Evolutionary conservation across 2,329 filamentous ascomycete genomes (phyloP), one percentile per base, ranked within the genome.

Genomic region (Hysterium pulicare): DNA sequence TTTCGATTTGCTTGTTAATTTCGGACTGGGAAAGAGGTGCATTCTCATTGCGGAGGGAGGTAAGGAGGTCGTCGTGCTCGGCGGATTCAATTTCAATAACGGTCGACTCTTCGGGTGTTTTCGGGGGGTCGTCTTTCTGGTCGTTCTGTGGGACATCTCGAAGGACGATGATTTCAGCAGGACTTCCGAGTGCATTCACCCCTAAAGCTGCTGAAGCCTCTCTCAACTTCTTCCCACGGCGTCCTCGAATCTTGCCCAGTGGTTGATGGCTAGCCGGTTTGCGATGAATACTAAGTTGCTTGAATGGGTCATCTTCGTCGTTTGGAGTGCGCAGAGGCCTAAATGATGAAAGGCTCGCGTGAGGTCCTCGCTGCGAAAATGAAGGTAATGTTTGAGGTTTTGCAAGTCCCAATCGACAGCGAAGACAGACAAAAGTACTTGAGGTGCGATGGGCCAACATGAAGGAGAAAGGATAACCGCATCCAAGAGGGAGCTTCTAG

Each of bases 361-460:
- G 52, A 19, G 55, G 47, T 19, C 47, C 9, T 41, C 42, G 48
- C 13, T 47, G 51, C 19, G 50, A 23, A 23, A 50, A 41, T 17
- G 45, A 39, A 38, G 33, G 38, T 31, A 49, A 48, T 5, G 55
- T 36, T 36, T 47, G 47, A 11, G 53, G 50, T 15, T 54, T 58
- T 40, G 50, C 54, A 40, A 54, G 51, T 40, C 51, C 53, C 31
- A 66, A 54, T 51, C 66, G 61, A 59, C 66, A 69, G 50, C 61
- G 61, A 32, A 68, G 47, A 59, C 64, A 69, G 50, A 68, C 53
- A 40, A 63, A 66, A 50, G 64, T 63, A 53, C 55, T 54, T 43
- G 62, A 56, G 42, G 59, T 53, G 48, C 59, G 57, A 41, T 55
- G 54, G 40, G 59, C 58, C 57, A 67, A 61, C 66, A 69, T 68